Conservation (phyloP, 106 monocot species). For the Agapanthus africanus region DNA sequence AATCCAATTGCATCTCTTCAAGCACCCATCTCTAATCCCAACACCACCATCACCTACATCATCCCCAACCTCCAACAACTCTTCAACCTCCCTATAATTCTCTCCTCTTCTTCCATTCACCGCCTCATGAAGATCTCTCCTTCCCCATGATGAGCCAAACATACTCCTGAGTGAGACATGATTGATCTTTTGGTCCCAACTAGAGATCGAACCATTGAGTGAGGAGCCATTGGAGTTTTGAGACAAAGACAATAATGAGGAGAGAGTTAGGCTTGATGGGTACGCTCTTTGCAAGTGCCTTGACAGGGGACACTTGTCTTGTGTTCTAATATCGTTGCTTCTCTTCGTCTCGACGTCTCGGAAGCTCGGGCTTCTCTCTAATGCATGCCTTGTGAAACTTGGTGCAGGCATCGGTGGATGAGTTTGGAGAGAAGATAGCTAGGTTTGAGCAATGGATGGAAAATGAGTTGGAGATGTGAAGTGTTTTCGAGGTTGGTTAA, state of each 20-base stretch:
- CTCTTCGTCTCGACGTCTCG: constrained; percentile 20
- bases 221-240: constrained; percentile 68
- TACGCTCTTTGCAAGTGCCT: constrained; percentile 40
- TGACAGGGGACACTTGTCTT: constrained; percentile 18
- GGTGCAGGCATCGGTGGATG: constrained; percentile 33
- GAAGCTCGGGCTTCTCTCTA: constrained; percentile 28
- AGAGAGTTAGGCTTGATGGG: constrained; percentile 50
- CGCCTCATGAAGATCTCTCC: background rate
- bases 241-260: constrained; percentile 54
- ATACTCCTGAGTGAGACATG: constrained; percentile 25
- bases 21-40: constrained; percentile 26
- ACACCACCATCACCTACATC: constrained; percentile 20
- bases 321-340: background rate
- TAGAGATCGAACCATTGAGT: constrained; percentile 44
- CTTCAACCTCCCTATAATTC: constrained; percentile 14
- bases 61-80: constrained; percentile 13
- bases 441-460: background rate
- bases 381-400: constrained; percentile 24
- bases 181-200: constrained; percentile 51
- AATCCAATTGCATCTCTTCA: constrained; percentile 88
- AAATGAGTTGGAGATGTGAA: background rate
- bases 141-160: constrained; percentile 36
- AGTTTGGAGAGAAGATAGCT: too few relatives aligned
- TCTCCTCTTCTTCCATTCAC: background rate
- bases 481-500: background rate